Evolutionary conservation across 2,329 filamentous ascomycete genomes (phyloP).

Genomic region (Escovopsis weberi): DNA sequence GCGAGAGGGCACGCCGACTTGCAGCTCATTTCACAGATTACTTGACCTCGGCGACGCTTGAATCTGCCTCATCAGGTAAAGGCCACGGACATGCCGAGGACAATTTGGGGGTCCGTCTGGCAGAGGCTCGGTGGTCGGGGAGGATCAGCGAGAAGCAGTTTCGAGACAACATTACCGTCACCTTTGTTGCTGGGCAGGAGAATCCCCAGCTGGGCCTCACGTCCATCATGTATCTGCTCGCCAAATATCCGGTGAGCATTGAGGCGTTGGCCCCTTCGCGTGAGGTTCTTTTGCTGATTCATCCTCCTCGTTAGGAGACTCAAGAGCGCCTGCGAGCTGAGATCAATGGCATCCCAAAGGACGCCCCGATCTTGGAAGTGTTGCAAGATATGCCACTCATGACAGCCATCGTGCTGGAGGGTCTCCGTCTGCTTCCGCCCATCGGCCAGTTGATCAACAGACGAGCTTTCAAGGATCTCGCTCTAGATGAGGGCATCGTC

Average conservation of each 20-base stretch:
- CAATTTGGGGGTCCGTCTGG: conserved; percentile 7
- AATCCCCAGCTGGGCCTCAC: conserved; percentile 24
- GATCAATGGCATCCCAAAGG: conserved; percentile 7
- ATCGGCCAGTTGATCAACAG: conserved; percentile 35
- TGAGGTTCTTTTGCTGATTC: background rate
- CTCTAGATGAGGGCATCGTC: conserved; percentile 15
- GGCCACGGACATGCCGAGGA: background rate
- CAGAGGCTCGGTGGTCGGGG: conserved; percentile 11
- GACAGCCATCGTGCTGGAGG: conserved; percentile 29
- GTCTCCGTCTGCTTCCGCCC: conserved; percentile 32
- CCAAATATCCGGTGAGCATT: conserved; percentile 14
- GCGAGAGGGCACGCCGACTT: conserved; percentile 11
- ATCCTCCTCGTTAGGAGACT: conserved; percentile 7
- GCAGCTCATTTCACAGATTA: conserved; percentile 13
- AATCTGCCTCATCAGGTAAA: background rate
- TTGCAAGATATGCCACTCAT: conserved; percentile 25
- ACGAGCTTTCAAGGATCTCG: conserved; percentile 12
- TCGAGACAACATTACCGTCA: conserved; percentile 24
- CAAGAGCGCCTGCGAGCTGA: conserved; percentile 19
- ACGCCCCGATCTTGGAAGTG: conserved; percentile 5
- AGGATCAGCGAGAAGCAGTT: conserved; percentile 21
- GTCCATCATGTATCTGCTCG: conserved; percentile 22
- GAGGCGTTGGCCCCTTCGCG: too few species aligned
- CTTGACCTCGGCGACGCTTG: conserved; percentile 7
- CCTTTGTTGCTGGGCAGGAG: conserved; percentile 27